A percentile compares a stretch with the other conserved stretches of the same genome.
phyloP scores from a whole-genome alignment of 2,329 filamentous ascomycete genomes.

The Cladosporium sp. region DNA sequence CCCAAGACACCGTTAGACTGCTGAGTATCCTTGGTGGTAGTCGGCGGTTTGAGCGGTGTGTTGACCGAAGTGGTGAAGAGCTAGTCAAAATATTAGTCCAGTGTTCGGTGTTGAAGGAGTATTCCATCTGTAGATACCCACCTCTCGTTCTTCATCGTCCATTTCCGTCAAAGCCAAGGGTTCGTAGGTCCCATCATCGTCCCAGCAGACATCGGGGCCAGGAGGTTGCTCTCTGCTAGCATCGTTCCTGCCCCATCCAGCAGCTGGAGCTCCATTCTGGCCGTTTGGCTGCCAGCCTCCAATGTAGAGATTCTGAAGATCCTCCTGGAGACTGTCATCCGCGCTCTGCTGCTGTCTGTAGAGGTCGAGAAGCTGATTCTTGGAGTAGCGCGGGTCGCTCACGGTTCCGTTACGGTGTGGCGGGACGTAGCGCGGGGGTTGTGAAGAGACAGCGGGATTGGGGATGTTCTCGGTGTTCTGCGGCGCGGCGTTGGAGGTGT shows the following conservation, averaged over 20 bases:
- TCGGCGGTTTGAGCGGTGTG: conserved; percentile 85
- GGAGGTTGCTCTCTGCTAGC: conserved; percentile 67
- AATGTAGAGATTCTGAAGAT: conserved; percentile 69
- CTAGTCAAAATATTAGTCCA: conserved; percentile 35
- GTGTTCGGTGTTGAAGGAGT: background rate
- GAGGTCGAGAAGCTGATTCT: conserved; percentile 76
- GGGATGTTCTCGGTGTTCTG: conserved; percentile 20
- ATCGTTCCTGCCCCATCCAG: conserved; percentile 78
- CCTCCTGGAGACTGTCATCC: conserved; percentile 63
- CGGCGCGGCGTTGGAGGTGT: conserved; percentile 44
- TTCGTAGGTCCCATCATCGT: conserved; percentile 66
- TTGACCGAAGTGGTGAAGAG: conserved; percentile 86
- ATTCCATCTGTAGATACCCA: conserved; percentile 35
- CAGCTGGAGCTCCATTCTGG: conserved; percentile 60
- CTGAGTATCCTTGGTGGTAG: conserved; percentile 63
- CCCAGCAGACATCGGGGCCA: conserved; percentile 93
- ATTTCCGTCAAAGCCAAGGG: conserved; percentile 75
- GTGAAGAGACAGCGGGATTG: conserved; percentile 30
- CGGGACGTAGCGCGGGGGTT: conserved; percentile 57
- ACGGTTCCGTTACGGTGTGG: conserved; percentile 64
- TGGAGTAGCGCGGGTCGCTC: conserved; percentile 67
- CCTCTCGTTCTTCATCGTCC: conserved; percentile 67
- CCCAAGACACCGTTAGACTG: conserved; percentile 56
- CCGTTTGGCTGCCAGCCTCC: conserved; percentile 78
- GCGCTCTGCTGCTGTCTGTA: conserved; percentile 62